Base-by-base conservation (phyloP, 2,329 filamentous ascomycete genomes). In the Beauveria sp. region DNA sequence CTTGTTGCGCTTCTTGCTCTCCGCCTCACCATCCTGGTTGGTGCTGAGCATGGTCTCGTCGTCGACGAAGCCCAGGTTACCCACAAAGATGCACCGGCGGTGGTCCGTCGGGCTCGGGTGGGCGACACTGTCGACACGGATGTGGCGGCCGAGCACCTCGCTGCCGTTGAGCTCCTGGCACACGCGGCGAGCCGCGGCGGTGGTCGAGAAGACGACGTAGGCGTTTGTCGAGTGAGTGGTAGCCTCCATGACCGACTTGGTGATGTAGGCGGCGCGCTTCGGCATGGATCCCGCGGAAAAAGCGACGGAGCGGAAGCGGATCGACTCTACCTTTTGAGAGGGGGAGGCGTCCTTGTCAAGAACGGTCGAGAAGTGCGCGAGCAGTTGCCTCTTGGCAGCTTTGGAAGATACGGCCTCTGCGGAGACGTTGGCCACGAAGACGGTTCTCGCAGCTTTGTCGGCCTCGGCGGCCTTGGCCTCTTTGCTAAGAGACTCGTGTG, bases 191-290 rank as follows among this genome's bases (percentile, higher is more conserved):
- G 91, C 92, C 3, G 90, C 91, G 9, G 84, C 78, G 1, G 84
- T 75, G 1, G 89, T 91, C 49, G 86, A 88, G 77, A 95, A 97
- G 54, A 99, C 92, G 34, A 84, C 91, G 72, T 99, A 99, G 52
- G 95, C 95, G 72, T 99, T 97, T 63, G 93, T 92, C 65, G 90
- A 96, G 70, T 90, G 91, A 1, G 93, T 95, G 1, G 96, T 99
- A 22, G 91, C 86, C 64, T 90, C 88, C 88, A 97, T 93, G 62
- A 98, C 80, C 26, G 92, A 88, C 72, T 93, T 92, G 69, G 91
- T 96, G 64, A 93, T 95, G 73, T 87, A 98, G 26, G 95, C 90
- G n/a, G 93, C 95, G 65, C 93, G 90, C 77, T 96, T 97, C 55
- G 95, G 95, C 62, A 97, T 83, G 18, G 86, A 80, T 42, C 80